phyloP scores from a whole-genome alignment of 495 filamentous ascomycete species.

The Aspergillus nidulans region DNA sequence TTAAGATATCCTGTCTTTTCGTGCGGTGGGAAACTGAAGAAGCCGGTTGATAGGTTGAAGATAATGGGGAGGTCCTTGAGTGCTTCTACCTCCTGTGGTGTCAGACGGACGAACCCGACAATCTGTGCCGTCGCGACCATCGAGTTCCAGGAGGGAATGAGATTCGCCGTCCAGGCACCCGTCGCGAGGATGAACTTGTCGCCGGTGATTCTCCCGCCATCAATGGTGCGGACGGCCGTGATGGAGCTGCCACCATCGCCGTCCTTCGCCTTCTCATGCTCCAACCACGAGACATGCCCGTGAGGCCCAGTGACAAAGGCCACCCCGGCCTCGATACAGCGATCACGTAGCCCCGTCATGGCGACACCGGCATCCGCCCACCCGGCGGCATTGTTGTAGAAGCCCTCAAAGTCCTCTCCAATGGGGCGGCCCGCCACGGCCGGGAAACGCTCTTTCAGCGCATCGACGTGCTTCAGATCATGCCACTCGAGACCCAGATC shows the following conservation, averaged over 20 bases:
- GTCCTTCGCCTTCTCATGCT: constrained; percentile 27
- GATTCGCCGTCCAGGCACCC: constrained; percentile 70
- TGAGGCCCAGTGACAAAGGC: constrained; percentile 26
- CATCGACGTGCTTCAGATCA: constrained; percentile 29
- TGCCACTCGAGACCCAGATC: constrained; percentile 35
- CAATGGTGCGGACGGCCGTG: background rate
- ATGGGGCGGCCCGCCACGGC: constrained; percentile 35
- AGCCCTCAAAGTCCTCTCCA: constrained; percentile 61
- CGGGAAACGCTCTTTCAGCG: constrained; percentile 40
- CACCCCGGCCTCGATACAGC: constrained; percentile 27
- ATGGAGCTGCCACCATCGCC: background rate
- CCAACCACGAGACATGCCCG: constrained; percentile 26
- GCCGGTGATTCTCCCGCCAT: constrained; percentile 49
- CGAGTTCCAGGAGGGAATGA: constrained; percentile 66
- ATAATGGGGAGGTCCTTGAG: constrained; percentile 62
- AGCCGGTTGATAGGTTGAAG: constrained; percentile 68
- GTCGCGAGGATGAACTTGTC: constrained; percentile 69
- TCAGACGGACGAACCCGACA: constrained; percentile 64
- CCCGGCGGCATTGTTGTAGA: constrained; percentile 62
- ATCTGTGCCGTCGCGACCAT: constrained; percentile 69
- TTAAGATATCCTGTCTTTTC: constrained; percentile 50
- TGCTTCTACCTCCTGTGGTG: constrained; percentile 53
- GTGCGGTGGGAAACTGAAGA: constrained; percentile 71
- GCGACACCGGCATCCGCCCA: constrained; percentile 73
- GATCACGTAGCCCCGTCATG: constrained; percentile 51